phyloP scores from a whole-genome alignment of 257 asterid species.

The Petunia secreta region DNA sequence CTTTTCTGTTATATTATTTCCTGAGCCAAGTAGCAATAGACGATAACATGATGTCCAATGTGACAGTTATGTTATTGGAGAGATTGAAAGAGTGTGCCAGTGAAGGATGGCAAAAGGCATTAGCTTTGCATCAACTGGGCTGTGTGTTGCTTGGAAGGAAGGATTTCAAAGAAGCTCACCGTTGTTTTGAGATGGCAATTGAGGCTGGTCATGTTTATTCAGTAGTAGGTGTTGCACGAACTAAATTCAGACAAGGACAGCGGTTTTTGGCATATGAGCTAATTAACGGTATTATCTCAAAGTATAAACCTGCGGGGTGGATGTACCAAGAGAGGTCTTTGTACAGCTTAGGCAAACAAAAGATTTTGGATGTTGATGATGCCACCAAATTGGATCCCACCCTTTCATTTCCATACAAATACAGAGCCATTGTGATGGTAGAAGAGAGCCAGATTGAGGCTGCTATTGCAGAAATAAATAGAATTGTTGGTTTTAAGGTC shows the following conservation, averaged over 20 bases:
- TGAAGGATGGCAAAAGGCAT: slow-evolving; percentile 49
- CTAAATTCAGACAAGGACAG: slow-evolving; percentile 51
- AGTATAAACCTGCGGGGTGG: slow-evolving; percentile 49
- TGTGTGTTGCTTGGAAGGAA: slow-evolving; percentile 50
- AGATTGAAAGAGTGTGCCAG: slow-evolving; percentile 53
- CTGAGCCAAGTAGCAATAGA: slow-evolving; percentile 54
- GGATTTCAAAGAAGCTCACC: slow-evolving; percentile 45
- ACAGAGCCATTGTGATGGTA: slow-evolving; percentile 49
- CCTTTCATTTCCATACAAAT: slow-evolving; percentile 52
- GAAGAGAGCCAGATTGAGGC: slow-evolving; percentile 46
- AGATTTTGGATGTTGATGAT: slow-evolving; percentile 44
- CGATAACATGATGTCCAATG: slow-evolving; percentile 47
- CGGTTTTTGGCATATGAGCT: slow-evolving; percentile 43
- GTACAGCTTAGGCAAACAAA: slow-evolving; percentile 47
- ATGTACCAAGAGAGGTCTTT: slow-evolving; percentile 58
- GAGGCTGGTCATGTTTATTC: slow-evolving; percentile 51
- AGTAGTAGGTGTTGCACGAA: slow-evolving; percentile 48
- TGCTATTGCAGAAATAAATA: slow-evolving; percentile 47
- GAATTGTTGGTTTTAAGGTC: slow-evolving; percentile 51
- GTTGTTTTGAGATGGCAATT: slow-evolving; percentile 48
- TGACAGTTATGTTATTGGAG: slow-evolving; percentile 45
- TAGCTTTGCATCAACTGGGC: slow-evolving; percentile 51
- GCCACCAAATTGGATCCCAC: slow-evolving; percentile 57
- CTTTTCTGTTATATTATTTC: slow-evolving; percentile 52
- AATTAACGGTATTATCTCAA: slow-evolving; percentile 38